These are phyloP conservation scores for Coemansia sp. DNA, from an alignment of 371 early-diverging fungal genomes.

Conservation along the genomic window DNA sequence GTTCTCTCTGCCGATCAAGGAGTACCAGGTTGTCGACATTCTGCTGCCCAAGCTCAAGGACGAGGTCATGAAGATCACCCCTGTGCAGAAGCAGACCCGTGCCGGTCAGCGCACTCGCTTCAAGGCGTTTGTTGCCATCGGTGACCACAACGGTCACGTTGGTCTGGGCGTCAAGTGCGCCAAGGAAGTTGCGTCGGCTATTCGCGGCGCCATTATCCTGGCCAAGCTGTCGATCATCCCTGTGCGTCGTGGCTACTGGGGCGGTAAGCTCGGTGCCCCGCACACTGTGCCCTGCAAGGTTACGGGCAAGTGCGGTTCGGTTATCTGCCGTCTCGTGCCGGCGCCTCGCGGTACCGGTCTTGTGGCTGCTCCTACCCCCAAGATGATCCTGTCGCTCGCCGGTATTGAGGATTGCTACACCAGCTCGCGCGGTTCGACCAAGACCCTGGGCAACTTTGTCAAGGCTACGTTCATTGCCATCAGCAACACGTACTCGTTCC, in stretches of 20 bases:
- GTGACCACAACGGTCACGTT: constrained; percentile 97
- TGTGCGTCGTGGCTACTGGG: constrained; percentile 99
- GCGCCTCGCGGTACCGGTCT: constrained; percentile 99
- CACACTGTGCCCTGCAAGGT: constrained; percentile 99
- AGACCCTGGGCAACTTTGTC: constrained; percentile 97
- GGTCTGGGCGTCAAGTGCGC: constrained; percentile 99
- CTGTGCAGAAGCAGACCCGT: constrained; percentile 99
- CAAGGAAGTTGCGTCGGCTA: constrained; percentile 99
- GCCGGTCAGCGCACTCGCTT: constrained; percentile 99
- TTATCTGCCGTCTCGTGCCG: constrained; percentile 91
- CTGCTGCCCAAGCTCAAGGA: constrained; percentile 97
- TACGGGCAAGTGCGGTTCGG: constrained; percentile 99
- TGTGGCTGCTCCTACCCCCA: constrained; percentile 95
- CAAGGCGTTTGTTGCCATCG: constrained; percentile 99
- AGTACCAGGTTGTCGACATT: constrained; percentile 98
- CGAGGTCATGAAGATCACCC: constrained; percentile 99
- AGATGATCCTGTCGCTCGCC: constrained; percentile 97
- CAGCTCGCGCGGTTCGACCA: constrained; percentile 88
- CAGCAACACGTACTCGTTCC: constrained; percentile 96
- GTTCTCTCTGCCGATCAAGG: constrained; percentile 98
- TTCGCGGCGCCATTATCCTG: constrained; percentile 97
- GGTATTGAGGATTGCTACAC: constrained; percentile 99
- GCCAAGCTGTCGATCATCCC: constrained; percentile 99
- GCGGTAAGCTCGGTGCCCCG: constrained; percentile 93
- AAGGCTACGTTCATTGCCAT: constrained; percentile 99